Percentiles rank a stretch among this genome's conserved stretches.
Conservation (phyloP, 495 filamentous ascomycete species). For the Aspergillus panamensis region DNA sequence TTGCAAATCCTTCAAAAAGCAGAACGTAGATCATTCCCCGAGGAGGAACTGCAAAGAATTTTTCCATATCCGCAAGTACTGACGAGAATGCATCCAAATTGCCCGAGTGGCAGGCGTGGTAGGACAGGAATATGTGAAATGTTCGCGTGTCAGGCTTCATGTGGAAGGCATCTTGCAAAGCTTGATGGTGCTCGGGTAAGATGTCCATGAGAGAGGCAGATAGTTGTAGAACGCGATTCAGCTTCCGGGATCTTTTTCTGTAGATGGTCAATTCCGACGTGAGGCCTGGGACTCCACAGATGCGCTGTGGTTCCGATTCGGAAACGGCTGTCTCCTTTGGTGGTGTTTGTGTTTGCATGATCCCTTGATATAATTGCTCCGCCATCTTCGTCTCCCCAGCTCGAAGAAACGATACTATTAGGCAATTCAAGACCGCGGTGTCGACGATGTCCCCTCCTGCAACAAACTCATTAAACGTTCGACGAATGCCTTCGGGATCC, state of each 20-base stretch:
- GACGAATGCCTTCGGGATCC: conserved; percentile 65
- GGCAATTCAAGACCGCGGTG: conserved; percentile 77
- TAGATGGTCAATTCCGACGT: conserved; percentile 32
- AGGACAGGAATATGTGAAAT: conserved; percentile 41
- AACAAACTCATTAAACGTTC: conserved; percentile 72
- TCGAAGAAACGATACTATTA: conserved; percentile 73
- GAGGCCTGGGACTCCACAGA: conserved; percentile 18
- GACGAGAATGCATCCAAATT: conserved; percentile 35
- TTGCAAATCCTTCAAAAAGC: conserved; percentile 71
- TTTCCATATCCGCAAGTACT: conserved; percentile 43
- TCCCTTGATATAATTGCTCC: conserved; percentile 73
- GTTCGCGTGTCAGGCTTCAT: conserved; percentile 46
- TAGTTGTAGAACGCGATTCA: conserved; percentile 39
- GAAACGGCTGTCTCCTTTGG: conserved; percentile 20
- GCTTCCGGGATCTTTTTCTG: conserved; percentile 26
- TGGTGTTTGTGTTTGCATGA: conserved; percentile 53
- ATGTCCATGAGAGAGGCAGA: conserved; percentile 29
- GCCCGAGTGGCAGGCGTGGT: conserved; percentile 37
- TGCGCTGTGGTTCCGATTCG: conserved; percentile 14
- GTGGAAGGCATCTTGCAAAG: conserved; percentile 37
- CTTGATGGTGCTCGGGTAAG: conserved; percentile 31
- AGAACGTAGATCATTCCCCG: conserved; percentile 41
- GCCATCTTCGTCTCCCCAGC: conserved; percentile 69
- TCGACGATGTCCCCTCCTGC: conserved; percentile 82
- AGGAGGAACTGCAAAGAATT: conserved; percentile 35